phyloP scores from a whole-genome alignment of 805 yeast species.

The Nakazawaea wyomingensis region DNA sequence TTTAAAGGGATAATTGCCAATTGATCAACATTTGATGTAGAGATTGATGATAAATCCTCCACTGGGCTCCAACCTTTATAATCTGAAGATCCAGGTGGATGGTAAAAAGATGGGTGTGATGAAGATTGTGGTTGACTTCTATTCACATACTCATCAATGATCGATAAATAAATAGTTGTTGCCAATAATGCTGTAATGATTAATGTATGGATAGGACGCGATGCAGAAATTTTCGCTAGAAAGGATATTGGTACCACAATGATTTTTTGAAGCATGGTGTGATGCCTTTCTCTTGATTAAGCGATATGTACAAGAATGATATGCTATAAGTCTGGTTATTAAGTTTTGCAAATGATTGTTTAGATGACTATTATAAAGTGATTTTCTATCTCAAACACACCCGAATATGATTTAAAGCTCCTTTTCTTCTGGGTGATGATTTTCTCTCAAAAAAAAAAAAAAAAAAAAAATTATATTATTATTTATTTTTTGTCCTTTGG shows the following conservation, averaged over 20 bases:
- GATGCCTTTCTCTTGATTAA: background rate
- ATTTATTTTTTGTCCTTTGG: too few relatives aligned
- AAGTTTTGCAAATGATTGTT: too few relatives aligned
- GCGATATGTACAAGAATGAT: background rate
- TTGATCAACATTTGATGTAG: slow-evolving; percentile 36
- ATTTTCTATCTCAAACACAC: too few relatives aligned
- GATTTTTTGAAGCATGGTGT: background rate
- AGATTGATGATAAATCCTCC: slow-evolving; percentile 30
- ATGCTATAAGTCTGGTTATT: too few relatives aligned
- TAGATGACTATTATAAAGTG: too few relatives aligned
- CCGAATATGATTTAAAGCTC: too few relatives aligned
- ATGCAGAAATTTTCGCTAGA: slow-evolving; percentile 51
- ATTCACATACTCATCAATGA: slow-evolving; percentile 57
- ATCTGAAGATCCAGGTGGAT: slow-evolving; percentile 27
- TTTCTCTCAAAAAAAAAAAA: too few relatives aligned
- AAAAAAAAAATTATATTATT: too few relatives aligned
- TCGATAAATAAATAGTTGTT: slow-evolving; percentile 72
- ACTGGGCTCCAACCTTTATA: slow-evolving; percentile 44
- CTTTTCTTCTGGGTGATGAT: too few relatives aligned
- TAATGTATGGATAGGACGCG: slow-evolving; percentile 82
- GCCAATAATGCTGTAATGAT: slow-evolving; percentile 68
- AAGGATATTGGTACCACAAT: slow-evolving; percentile 16
- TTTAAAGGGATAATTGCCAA: slow-evolving; percentile 50
- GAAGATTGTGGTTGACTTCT: background rate
- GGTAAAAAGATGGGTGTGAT: slow-evolving; percentile 27